phyloP scores from a whole-genome alignment of 768 basidiomycete species.

The Coprinopsis marcescibilis region DNA sequence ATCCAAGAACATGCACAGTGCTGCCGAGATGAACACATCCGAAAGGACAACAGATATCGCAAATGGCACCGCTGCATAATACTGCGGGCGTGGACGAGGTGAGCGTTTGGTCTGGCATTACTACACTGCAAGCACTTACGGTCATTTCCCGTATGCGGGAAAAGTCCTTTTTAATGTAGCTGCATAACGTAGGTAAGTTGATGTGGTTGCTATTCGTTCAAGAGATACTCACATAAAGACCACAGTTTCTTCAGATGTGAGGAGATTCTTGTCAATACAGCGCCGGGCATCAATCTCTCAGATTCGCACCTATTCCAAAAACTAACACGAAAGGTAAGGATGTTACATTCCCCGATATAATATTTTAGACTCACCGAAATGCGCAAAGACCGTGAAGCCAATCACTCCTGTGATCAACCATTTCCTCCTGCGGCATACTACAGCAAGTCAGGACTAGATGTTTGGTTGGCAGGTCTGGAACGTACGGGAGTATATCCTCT shows the following conservation, averaged over 20 bases:
- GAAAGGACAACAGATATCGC: constrained; percentile 39
- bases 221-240: constrained; percentile 26
- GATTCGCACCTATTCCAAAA: constrained; percentile 33
- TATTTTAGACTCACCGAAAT: constrained; percentile 34
- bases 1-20: constrained; percentile 36
- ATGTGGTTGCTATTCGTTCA: neutral
- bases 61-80: constrained; percentile 36
- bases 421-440: constrained; percentile 29
- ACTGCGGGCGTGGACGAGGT: constrained; percentile 16
- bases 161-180: constrained; percentile 35
- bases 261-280: neutral
- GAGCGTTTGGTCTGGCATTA: neutral
- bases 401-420: constrained; percentile 34
- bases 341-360: neutral
- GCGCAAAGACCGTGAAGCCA: constrained; percentile 30
- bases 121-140: constrained; percentile 19
- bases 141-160: constrained; percentile 27
- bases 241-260: constrained; percentile 28
- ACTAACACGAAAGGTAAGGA: constrained; percentile 16
- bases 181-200: constrained; percentile 11
- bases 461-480: neutral
- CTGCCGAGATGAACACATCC: constrained; percentile 38
- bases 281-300: neutral
- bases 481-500: constrained; percentile 34
- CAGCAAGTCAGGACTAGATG: neutral